Conservation (phyloP, 306 rosid species). For the Trifolium dubium region DNA sequence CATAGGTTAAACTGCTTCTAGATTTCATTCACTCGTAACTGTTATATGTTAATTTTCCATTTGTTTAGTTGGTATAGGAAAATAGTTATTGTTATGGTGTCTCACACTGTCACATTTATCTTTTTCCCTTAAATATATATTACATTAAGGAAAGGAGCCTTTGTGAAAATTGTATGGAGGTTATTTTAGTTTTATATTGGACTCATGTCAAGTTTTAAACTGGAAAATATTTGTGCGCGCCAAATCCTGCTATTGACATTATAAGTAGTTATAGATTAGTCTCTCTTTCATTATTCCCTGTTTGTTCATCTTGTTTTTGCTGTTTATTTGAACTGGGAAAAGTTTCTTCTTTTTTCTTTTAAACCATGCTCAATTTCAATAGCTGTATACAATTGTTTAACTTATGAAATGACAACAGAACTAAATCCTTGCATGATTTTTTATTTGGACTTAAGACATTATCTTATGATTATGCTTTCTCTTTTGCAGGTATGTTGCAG, state of each 20-base stretch:
- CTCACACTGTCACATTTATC: neutral
- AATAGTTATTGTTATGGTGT: neutral
- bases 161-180: neutral
- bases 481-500: slow-evolving; percentile 68
- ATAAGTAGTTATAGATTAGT: neutral
- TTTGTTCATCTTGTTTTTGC: neutral
- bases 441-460: neutral
- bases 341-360: neutral
- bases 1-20: neutral
- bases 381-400: neutral
- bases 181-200: slow-evolving; percentile 4
- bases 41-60: neutral
- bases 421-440: neutral
- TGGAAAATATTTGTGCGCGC: neutral
- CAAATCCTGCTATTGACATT: neutral
- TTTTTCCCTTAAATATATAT: neutral
- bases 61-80: neutral
- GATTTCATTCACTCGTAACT: neutral
- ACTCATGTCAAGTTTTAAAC: neutral
- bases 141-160: neutral
- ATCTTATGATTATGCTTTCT: slow-evolving; percentile 39
- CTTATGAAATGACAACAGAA: neutral
- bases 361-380: neutral
- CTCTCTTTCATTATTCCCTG: slow-evolving; percentile 15
- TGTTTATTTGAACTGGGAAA: neutral